phyloP scores from a whole-genome alignment of 305 asterid genomes.

The Fraxinus ornus region DNA sequence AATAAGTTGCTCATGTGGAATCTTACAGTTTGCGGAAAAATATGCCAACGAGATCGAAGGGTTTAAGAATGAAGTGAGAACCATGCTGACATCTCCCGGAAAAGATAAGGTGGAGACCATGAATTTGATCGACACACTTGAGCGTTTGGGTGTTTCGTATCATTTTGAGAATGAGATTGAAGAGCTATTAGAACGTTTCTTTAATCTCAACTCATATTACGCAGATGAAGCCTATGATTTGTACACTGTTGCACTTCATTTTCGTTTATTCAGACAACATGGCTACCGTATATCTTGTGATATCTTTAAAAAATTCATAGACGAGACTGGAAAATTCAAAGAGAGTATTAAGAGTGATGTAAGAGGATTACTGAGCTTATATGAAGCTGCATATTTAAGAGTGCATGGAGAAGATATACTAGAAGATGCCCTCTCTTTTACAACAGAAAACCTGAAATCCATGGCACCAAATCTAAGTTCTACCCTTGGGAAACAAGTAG shows the following conservation, averaged over 20 bases:
- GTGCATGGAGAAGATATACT: constrained; percentile 2
- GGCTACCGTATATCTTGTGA: background rate
- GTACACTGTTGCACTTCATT: background rate
- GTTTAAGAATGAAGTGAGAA: background rate
- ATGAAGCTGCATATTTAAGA: background rate
- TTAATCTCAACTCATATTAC: background rate
- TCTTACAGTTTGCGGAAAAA: background rate
- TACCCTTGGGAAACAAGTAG: background rate
- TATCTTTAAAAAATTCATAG: background rate
- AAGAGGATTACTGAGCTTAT: background rate
- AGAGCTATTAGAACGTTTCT: background rate
- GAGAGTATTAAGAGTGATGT: background rate
- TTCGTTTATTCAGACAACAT: background rate
- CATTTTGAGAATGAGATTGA: background rate
- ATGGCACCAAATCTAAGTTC: background rate
- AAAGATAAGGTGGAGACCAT: background rate
- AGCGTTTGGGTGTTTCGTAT: background rate
- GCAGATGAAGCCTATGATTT: background rate
- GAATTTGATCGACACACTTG: background rate
- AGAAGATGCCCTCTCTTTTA: background rate
- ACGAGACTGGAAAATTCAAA: background rate
- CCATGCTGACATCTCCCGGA: background rate
- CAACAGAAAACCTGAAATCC: background rate
- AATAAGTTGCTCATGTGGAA: background rate
- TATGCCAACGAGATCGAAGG: background rate